These are phyloP conservation scores for Suillus ampliporus DNA, from an alignment of 768 basidiomycete genomes.

Conservation along the genomic window DNA sequence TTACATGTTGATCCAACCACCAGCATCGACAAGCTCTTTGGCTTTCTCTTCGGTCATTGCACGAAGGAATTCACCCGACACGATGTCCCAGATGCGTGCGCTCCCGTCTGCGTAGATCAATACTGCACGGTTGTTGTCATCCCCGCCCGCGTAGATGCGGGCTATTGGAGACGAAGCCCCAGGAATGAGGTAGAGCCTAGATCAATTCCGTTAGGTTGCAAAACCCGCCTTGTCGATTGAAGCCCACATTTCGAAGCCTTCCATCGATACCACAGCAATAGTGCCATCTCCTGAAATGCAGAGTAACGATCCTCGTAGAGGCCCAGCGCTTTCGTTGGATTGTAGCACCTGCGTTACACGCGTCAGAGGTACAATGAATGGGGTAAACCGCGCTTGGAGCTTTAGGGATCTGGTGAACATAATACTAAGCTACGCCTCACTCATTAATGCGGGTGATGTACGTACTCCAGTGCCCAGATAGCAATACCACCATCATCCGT, in stretches of 20 bases:
- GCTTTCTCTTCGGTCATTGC: slow-evolving; percentile 81
- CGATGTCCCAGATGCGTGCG: slow-evolving; percentile 87
- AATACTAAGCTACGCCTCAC: slow-evolving; percentile 4
- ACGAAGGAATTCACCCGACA: slow-evolving; percentile 83
- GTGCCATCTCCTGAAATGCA: slow-evolving; percentile 83
- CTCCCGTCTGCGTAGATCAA: slow-evolving; percentile 77
- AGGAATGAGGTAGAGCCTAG: slow-evolving; percentile 81
- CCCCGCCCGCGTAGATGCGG: slow-evolving; percentile 60
- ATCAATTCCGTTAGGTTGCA: not conserved
- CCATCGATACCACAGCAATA: slow-evolving; percentile 76
- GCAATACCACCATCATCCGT: slow-evolving; percentile 79
- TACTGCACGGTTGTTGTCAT: slow-evolving; percentile 64
- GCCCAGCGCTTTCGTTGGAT: slow-evolving; percentile 53
- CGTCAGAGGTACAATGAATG: slow-evolving; percentile 70
- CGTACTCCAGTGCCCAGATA: slow-evolving; percentile 73
- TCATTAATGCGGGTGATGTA: slow-evolving; percentile 1
- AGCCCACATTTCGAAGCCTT: slow-evolving; percentile 79
- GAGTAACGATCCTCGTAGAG: slow-evolving; percentile 69
- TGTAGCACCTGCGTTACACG: slow-evolving; percentile 59
- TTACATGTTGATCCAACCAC: slow-evolving; percentile 79
- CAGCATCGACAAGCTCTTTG: slow-evolving; percentile 70
- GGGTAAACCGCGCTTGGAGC: slow-evolving; percentile 71
- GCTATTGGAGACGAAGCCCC: slow-evolving; percentile 74
- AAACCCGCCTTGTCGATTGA: not conserved
- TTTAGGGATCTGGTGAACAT: slow-evolving; percentile 57